Conservation (phyloP, 83 land plant species). For the Picea abies region DNA sequence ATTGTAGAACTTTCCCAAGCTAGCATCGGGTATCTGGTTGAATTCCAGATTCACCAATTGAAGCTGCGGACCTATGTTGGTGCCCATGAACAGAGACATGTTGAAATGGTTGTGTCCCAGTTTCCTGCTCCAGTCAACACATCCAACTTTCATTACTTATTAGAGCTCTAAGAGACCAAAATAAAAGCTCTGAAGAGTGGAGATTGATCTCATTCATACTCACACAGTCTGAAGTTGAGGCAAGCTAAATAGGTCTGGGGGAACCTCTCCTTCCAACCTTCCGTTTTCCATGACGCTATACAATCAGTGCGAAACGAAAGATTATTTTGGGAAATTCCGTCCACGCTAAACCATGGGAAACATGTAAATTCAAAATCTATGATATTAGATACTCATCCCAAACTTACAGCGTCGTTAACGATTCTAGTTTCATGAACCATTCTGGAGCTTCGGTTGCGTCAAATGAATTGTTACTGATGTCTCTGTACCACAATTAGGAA, state of each 20-base stretch:
- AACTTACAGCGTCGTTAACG: not conserved
- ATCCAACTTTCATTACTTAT: too few relatives aligned
- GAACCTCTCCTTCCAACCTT: not conserved
- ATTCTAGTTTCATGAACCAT: conserved; percentile 6
- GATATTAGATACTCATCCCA: not conserved
- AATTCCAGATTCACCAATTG: conserved; percentile 2
- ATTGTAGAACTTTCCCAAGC: not conserved
- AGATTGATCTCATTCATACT: not conserved
- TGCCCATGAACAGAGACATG: not conserved
- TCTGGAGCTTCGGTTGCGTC: not conserved
- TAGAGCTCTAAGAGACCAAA: too few relatives aligned
- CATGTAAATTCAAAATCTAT: not conserved
- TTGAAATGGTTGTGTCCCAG: conserved; percentile 12
- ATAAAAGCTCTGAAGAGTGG: not conserved
- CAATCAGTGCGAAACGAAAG: too few relatives aligned
- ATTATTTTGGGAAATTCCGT: too few relatives aligned
- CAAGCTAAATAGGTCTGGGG: not conserved
- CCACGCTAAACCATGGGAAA: not conserved
- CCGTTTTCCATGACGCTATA: conserved; percentile 6
- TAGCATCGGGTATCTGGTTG: not conserved
- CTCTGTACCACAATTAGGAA: not conserved
- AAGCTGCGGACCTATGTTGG: conserved; percentile 9
- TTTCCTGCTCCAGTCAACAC: not conserved
- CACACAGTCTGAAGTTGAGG: conserved; percentile 11
- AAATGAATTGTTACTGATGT: conserved; percentile 13